Conservation (phyloP, 2,329 filamentous ascomycete genomes). For the Aspergillus piperis region DNA sequence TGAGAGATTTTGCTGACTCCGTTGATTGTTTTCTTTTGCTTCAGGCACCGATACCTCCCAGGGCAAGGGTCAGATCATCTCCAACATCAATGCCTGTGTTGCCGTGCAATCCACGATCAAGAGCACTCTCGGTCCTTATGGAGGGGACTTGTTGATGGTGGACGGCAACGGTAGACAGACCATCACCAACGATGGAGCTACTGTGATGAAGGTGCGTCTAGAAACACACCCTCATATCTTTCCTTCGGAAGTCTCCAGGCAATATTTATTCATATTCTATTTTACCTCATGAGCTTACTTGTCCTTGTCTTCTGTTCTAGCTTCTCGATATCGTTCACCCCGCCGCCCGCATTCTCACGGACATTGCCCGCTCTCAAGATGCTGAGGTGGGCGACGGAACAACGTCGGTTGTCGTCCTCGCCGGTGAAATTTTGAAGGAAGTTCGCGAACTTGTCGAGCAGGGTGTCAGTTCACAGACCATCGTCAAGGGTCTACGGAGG, state of each 20-base stretch:
- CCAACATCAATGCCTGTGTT: conserved; percentile 97
- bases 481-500: conserved; percentile 92
- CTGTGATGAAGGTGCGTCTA: conserved; percentile 88
- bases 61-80: conserved; percentile 92
- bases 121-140: conserved; percentile 92
- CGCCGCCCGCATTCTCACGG: conserved; percentile 92
- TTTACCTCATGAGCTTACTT: background rate
- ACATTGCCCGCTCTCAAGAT: conserved; percentile 98
- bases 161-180: conserved; percentile 95
- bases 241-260: background rate
- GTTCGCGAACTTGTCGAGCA: conserved; percentile 94
- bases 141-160: conserved; percentile 92
- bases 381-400: conserved; percentile 98
- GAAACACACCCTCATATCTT: background rate
- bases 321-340: conserved; percentile 98
- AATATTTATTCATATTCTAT: background rate
- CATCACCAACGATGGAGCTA: conserved; percentile 98
- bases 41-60: conserved; percentile 95
- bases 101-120: conserved; percentile 96
- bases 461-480: conserved; percentile 94
- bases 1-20: conserved; percentile 27
- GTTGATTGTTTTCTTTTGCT: conserved; percentile 13
- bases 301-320: conserved; percentile 47
- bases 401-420: conserved; percentile 93
- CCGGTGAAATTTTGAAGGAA: conserved; percentile 97